These are phyloP conservation scores for Colletotrichum abscissum DNA, from an alignment of 2,329 filamentous ascomycete genomes.

Conservation along the genomic window DNA sequence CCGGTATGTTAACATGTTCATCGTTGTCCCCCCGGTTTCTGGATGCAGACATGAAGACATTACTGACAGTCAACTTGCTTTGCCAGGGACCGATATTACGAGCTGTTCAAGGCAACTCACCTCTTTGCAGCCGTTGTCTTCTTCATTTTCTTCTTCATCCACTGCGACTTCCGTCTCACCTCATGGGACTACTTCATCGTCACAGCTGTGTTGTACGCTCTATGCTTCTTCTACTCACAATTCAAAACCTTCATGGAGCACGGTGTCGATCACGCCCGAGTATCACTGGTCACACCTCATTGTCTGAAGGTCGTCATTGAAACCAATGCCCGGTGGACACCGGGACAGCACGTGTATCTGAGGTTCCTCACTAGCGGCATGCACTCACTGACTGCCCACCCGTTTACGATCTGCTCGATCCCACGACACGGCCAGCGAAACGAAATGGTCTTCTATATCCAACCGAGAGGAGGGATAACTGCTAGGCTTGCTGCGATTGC, in stretches of 20 bases:
- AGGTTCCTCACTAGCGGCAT: slow-evolving; percentile 59
- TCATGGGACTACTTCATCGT: slow-evolving; percentile 74
- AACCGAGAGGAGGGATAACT: slow-evolving; percentile 61
- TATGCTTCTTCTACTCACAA: slow-evolving; percentile 53
- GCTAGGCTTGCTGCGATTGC: slow-evolving; percentile 54
- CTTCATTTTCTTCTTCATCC: slow-evolving; percentile 69
- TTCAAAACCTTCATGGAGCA: slow-evolving; percentile 51
- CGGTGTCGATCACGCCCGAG: neutral
- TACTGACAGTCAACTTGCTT: neutral
- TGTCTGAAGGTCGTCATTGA: slow-evolving; percentile 54
- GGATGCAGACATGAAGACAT: neutral
- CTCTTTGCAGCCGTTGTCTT: slow-evolving; percentile 64
- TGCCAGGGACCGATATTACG: slow-evolving; percentile 63
- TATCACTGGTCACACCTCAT: slow-evolving; percentile 38
- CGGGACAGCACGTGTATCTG: slow-evolving; percentile 67
- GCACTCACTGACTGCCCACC: slow-evolving; percentile 59
- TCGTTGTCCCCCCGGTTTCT: neutral
- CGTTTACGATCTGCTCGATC: slow-evolving; percentile 66
- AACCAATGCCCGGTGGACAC: slow-evolving; percentile 57
- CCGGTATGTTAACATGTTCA: slow-evolving; percentile 49
- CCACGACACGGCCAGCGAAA: slow-evolving; percentile 43
- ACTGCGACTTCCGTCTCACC: slow-evolving; percentile 65
- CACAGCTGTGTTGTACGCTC: slow-evolving; percentile 50
- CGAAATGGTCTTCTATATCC: slow-evolving; percentile 65
- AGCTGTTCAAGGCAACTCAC: slow-evolving; percentile 71